Percentiles rank a stretch among this genome's conserved stretches.
Conservation (phyloP, 345 rosid genomes). For the Populus pruinosa region DNA sequence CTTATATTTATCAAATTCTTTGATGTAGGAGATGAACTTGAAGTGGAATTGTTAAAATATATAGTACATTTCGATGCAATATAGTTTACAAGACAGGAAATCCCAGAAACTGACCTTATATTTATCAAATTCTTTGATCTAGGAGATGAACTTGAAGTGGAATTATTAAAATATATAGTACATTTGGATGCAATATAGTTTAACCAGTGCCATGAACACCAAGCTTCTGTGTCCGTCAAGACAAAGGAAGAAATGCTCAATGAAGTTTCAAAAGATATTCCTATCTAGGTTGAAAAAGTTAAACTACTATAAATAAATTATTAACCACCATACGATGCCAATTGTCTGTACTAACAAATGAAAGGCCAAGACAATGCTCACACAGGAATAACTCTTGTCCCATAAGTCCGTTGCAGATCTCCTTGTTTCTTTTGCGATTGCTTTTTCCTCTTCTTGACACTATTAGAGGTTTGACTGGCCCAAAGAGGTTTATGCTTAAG, state of each 20-base stretch:
- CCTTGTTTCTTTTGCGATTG: constrained; percentile 59
- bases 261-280: neutral
- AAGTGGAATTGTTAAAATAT: no score
- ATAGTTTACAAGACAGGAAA: no score
- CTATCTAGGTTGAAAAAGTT: neutral
- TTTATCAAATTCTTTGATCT: no score
- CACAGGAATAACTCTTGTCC: constrained; percentile 99
- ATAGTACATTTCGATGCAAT: no score
- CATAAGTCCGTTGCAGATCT: constrained; percentile 75
- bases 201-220: neutral
- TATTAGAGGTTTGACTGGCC: constrained; percentile 59
- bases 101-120: no score
- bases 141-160: no score
- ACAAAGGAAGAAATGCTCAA: neutral
- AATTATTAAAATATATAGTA: no score
- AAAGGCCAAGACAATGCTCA: constrained; percentile 36
- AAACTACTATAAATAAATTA: neutral
- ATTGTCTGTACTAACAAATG: neutral
- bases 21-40: no score
- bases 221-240: neutral
- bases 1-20: no score
- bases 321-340: neutral
- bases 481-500: constrained; percentile 94
- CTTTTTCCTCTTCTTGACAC: constrained; percentile 41
- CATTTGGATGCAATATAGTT: neutral